These are phyloP conservation scores for Phytophthora hybrid DNA, from an alignment of 352 stramenopile species.

Conservation along the genomic window DNA sequence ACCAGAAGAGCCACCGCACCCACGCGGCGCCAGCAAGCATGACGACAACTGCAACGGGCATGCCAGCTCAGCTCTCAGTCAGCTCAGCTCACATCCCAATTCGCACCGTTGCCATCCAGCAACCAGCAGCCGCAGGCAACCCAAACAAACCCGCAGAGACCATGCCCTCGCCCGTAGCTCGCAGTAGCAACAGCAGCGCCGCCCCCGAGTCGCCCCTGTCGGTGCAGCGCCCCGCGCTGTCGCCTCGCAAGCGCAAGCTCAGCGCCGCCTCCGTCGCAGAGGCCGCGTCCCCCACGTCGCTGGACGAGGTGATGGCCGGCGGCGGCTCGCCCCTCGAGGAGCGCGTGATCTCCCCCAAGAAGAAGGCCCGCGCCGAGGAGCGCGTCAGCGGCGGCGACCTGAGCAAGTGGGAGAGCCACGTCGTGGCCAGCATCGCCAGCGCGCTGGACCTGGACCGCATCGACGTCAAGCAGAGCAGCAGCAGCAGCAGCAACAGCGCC, in stretches of 20 bases:
- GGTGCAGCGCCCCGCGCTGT: conserved; percentile 51
- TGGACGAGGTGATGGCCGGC: conserved; percentile 39
- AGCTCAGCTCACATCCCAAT: conserved; percentile 35
- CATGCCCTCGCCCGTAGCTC: conserved; percentile 23
- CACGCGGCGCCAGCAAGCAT: conserved; percentile 7
- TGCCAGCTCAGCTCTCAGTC: neutral
- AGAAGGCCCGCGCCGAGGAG: conserved; percentile 46
- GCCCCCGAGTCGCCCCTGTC: conserved; percentile 33
- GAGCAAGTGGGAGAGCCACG: conserved; percentile 46
- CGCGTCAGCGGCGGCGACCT: conserved; percentile 12
- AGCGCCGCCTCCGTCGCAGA: conserved; percentile 18
- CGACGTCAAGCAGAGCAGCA: conserved; percentile 19
- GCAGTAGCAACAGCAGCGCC: conserved; percentile 31
- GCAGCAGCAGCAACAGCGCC: neutral
- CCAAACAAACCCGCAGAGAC: neutral
- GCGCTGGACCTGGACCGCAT: conserved; percentile 29
- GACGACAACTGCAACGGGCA: conserved; percentile 25
- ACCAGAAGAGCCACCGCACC: conserved; percentile 34
- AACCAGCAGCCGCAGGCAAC: neutral
- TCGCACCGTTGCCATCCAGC: conserved; percentile 20
- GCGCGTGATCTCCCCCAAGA: conserved; percentile 57
- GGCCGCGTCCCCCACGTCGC: conserved; percentile 43
- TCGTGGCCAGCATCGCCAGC: conserved; percentile 37
- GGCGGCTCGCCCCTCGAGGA: conserved; percentile 24
- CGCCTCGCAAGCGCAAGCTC: conserved; percentile 61